phyloP scores from a whole-genome alignment of 345 rosid genomes.

The Murraya paniculata region DNA sequence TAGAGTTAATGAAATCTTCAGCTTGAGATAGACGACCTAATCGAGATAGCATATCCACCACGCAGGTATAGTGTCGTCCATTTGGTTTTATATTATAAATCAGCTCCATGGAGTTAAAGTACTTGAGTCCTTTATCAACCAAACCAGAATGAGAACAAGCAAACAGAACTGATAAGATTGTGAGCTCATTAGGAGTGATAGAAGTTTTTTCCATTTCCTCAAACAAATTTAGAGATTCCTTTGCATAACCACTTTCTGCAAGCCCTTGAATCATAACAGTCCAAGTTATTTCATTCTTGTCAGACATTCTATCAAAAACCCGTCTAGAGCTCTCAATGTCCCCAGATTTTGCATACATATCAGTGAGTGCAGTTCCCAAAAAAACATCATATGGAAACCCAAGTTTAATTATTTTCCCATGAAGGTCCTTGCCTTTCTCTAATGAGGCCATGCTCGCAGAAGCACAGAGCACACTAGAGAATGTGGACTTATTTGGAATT shows the following conservation, averaged over 20 bases:
- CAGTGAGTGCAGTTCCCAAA: slow-evolving; percentile 52
- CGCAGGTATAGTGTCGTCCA: slow-evolving; percentile 46
- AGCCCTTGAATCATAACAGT: slow-evolving; percentile 54
- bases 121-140: slow-evolving; percentile 42
- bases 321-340: slow-evolving; percentile 41
- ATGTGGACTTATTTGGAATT: slow-evolving; percentile 40
- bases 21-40: slow-evolving; percentile 58
- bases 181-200: slow-evolving; percentile 37
- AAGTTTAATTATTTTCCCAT: slow-evolving; percentile 49
- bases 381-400: slow-evolving; percentile 35
- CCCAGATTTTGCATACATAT: slow-evolving; percentile 67
- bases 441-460: slow-evolving; percentile 43
- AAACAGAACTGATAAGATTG: slow-evolving; percentile 48
- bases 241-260: slow-evolving; percentile 54
- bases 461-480: slow-evolving; percentile 48
- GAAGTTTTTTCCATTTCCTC: slow-evolving; percentile 40
- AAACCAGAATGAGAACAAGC: slow-evolving; percentile 59
- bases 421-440: slow-evolving; percentile 53
- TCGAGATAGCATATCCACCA: slow-evolving; percentile 61
- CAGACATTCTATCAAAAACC: slow-evolving; percentile 40
- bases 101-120: slow-evolving; percentile 42
- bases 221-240: slow-evolving; percentile 43
- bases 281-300: slow-evolving; percentile 45
- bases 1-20: slow-evolving; percentile 45
- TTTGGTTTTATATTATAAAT: slow-evolving; percentile 40